These are phyloP conservation scores for Gonapodya prolifera DNA, from an alignment of 192 early-diverging fungal genomes.

Conservation along the genomic window DNA sequence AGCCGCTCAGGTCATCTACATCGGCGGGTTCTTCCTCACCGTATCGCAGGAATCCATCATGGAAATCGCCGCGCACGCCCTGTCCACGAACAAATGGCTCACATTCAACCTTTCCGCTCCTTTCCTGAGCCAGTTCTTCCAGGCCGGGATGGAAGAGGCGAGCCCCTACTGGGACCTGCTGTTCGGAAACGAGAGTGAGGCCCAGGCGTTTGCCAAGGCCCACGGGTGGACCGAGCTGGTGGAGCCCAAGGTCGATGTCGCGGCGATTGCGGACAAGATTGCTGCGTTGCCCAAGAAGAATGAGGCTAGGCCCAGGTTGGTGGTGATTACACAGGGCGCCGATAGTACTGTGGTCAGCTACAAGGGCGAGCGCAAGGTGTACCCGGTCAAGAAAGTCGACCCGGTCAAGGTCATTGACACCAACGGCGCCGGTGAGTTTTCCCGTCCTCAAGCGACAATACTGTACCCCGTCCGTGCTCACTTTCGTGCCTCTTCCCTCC, in stretches of 20 bases:
- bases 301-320: conserved; percentile 70
- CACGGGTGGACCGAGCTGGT: conserved; percentile 1
- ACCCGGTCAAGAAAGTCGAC: conserved; percentile 15
- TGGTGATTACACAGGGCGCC: conserved; percentile 86
- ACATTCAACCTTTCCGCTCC: conserved; percentile 92
- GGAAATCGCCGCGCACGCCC: conserved; percentile 78
- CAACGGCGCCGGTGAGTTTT: conserved; percentile 80
- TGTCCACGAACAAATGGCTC: conserved; percentile 70
- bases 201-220: not conserved
- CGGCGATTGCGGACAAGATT: conserved; percentile 40
- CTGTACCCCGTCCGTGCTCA: not conserved
- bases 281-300: conserved; percentile 70
- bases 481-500: not conserved
- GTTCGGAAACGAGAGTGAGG: conserved; percentile 46
- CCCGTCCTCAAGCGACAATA: too few species aligned
- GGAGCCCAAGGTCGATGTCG: conserved; percentile 59
- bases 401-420: conserved; percentile 77
- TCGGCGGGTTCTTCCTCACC: conserved; percentile 90
- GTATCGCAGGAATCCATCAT: conserved; percentile 75
- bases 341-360: conserved; percentile 58
- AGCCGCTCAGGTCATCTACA: conserved; percentile 79
- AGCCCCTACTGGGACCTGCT: conserved; percentile 82
- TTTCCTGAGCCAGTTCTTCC: conserved; percentile 92
- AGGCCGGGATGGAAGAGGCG: conserved; percentile 57
- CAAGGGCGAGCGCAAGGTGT: conserved; percentile 19